These are phyloP conservation scores for Solanum peruvianum DNA, from an alignment of 257 asterid genomes.

Conservation along the genomic window DNA sequence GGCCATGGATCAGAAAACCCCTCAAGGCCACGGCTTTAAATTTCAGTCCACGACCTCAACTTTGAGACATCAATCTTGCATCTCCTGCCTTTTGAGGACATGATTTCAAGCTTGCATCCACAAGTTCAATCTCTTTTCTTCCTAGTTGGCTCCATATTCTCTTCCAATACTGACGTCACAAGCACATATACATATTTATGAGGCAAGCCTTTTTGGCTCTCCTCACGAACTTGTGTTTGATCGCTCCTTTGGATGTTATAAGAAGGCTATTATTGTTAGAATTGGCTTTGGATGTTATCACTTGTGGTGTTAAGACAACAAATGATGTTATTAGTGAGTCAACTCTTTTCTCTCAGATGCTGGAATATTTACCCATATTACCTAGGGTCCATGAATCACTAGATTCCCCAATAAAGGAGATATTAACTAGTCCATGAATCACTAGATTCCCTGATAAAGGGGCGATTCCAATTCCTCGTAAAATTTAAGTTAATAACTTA, in stretches of 20 bases:
- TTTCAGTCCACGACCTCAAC: not conserved
- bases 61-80: not conserved
- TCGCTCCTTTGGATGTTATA: not conserved
- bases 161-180: not conserved
- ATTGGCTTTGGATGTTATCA: not conserved
- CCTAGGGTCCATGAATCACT: not conserved
- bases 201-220: not conserved
- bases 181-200: not conserved
- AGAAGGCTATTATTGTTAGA: not conserved
- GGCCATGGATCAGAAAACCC: not conserved
- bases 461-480: not conserved
- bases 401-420: not conserved
- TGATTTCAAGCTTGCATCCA: not conserved
- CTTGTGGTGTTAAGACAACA: not conserved
- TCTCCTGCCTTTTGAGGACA: not conserved
- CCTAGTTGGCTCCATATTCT: not conserved
- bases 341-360: not conserved
- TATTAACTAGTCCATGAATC: not conserved
- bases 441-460: not conserved
- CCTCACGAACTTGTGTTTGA: not conserved
- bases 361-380: not conserved
- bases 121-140: not conserved
- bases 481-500: not conserved
- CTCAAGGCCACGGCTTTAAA: not conserved
- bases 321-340: not conserved